Evolutionary conservation across 345 rosid species (phyloP).

Genomic region (Populus deltoides): DNA sequence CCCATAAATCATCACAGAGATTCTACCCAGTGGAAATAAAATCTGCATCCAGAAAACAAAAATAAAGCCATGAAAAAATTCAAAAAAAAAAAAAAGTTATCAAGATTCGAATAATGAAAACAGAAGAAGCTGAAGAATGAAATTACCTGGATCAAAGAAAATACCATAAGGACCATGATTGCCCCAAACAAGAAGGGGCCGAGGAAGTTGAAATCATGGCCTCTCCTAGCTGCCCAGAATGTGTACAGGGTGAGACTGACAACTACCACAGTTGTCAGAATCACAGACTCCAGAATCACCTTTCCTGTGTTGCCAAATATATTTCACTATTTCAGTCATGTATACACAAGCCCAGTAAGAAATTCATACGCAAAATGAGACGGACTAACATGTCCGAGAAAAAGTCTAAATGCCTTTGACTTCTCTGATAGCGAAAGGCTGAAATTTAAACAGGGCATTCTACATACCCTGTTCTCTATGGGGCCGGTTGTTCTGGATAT

Average conservation of each 20-base stretch:
- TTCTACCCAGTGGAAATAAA: slow-evolving; percentile 67
- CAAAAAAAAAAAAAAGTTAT: background rate
- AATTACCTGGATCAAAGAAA: slow-evolving; percentile 70
- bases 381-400: no score
- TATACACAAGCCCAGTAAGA: background rate
- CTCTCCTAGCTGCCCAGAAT: slow-evolving; percentile 91
- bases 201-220: slow-evolving; percentile 83
- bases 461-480: no score
- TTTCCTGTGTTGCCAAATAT: slow-evolving; percentile 56
- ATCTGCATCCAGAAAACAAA: slow-evolving; percentile 45
- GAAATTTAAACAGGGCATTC: no score
- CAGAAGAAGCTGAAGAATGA: background rate
- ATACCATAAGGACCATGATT: slow-evolving; percentile 54
- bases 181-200: slow-evolving; percentile 93
- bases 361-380: no score
- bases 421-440: no score
- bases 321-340: background rate
- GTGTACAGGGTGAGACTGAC: slow-evolving; percentile 79
- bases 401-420: no score
- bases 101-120: background rate
- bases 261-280: slow-evolving; percentile 73
- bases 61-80: background rate
- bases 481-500: no score
- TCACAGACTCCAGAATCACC: slow-evolving; percentile 71
- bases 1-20: slow-evolving; percentile 79